Percentiles rank a stretch among this genome's conserved stretches.
Conservation (phyloP, 257 asterid species). For the Verbascum thapsus region DNA sequence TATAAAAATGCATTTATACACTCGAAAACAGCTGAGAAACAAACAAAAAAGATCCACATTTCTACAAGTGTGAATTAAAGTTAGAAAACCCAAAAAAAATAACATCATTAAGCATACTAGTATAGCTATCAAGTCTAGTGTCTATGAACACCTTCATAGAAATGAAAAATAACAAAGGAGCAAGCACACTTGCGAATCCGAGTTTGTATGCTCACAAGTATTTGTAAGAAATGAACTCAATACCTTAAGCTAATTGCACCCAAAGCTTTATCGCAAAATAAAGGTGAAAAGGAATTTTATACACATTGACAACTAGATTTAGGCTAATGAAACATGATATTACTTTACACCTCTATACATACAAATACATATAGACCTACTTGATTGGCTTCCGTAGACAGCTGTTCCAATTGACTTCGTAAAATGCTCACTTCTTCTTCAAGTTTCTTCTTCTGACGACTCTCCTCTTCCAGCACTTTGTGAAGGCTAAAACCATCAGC, state of each 20-base stretch:
- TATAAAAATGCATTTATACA: slow-evolving; percentile 16
- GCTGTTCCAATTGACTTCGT: slow-evolving; percentile 69
- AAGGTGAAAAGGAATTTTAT: neutral
- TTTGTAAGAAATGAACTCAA: neutral
- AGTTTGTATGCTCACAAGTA: neutral
- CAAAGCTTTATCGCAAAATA: neutral
- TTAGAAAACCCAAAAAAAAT: slow-evolving; percentile 18
- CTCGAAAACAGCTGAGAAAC: slow-evolving; percentile 9
- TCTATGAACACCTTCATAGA: neutral
- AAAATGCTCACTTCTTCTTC: slow-evolving; percentile 89
- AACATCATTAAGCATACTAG: slow-evolving; percentile 2
- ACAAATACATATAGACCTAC: slow-evolving; percentile 39
- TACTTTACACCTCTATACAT: slow-evolving; percentile 15
- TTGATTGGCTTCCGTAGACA: slow-evolving; percentile 72
- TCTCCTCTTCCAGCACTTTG: slow-evolving; percentile 79
- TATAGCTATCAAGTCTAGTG: slow-evolving; percentile 12
- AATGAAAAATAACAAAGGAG: slow-evolving; percentile 11
- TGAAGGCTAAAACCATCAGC: slow-evolving; percentile 59
- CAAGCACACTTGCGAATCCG: slow-evolving; percentile 11
- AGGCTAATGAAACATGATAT: slow-evolving; percentile 13
- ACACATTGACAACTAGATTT: slow-evolving; percentile 24
- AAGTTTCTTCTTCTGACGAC: slow-evolving; percentile 72
- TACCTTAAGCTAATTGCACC: slow-evolving; percentile 8
- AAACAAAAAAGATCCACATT: slow-evolving; percentile 12
- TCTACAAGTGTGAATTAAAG: slow-evolving; percentile 14